Conservation (phyloP, 441 rosid species). For the Bocquillonia castaneifolia region DNA sequence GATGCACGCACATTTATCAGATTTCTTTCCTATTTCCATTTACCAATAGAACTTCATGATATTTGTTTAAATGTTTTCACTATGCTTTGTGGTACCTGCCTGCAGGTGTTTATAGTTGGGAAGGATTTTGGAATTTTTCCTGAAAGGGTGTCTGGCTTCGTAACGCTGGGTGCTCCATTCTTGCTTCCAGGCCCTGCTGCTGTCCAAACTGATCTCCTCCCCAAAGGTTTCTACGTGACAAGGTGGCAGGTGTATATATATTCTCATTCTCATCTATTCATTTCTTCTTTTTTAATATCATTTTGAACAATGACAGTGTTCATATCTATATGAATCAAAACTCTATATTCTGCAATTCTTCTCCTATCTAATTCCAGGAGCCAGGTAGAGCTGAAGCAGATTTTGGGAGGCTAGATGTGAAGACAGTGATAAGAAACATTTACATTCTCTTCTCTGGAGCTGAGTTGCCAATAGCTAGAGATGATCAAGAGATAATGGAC, state of each 20-base stretch:
- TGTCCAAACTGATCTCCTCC: constrained; percentile 20
- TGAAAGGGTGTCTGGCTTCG: constrained; percentile 9
- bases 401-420: constrained; percentile 34
- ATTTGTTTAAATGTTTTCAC: no score
- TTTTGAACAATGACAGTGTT: no score
- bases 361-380: constrained; percentile 27
- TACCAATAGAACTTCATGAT: no score
- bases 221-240: constrained; percentile 32
- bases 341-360: background rate
- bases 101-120: constrained; percentile 27
- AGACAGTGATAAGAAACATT: constrained; percentile 38
- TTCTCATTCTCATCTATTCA: background rate
- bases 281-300: background rate
- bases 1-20: no score
- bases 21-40: no score
- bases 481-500: constrained; percentile 45
- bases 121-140: constrained; percentile 25
- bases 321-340: no score
- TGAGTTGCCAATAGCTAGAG: constrained; percentile 28
- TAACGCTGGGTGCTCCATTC: constrained; percentile 30
- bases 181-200: constrained; percentile 15
- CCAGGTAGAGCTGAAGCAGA: constrained; percentile 44
- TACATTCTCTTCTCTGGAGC: constrained; percentile 40
- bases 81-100: no score
- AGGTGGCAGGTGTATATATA: constrained; percentile 34